phyloP scores from a whole-genome alignment of 2,329 filamentous ascomycete species.

The Bipolaris gigantea region DNA sequence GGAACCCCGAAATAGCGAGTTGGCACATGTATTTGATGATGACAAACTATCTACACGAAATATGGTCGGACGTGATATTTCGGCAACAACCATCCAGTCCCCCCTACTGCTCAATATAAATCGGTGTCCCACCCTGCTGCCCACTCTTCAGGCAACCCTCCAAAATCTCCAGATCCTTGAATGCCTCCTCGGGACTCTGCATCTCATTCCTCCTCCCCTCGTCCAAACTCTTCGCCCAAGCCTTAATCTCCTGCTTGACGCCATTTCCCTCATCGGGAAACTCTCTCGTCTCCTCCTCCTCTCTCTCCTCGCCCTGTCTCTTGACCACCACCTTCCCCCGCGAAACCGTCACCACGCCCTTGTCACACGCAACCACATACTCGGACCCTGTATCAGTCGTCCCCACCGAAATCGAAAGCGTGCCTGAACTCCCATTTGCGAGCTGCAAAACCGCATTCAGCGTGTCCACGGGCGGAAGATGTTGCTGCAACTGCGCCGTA shows the following conservation, averaged over 20 bases:
- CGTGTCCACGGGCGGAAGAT: conserved; percentile 68
- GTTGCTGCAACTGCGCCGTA: conserved; percentile 56
- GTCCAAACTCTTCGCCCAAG: conserved; percentile 60
- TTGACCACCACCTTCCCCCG: conserved; percentile 46
- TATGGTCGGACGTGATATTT: too few relatives aligned
- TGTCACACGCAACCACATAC: conserved; percentile 61
- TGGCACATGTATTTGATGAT: too few relatives aligned
- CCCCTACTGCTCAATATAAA: conserved; percentile 25
- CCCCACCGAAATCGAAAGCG: conserved; percentile 61
- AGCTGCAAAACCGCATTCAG: conserved; percentile 62
- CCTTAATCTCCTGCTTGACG: conserved; percentile 63
- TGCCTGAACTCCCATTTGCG: conserved; percentile 58
- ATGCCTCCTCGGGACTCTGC: conserved; percentile 60
- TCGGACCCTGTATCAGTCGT: conserved; percentile 58
- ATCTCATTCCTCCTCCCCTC: conserved; percentile 53
- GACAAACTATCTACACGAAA: too few relatives aligned
- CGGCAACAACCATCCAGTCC: neutral
- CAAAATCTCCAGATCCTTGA: conserved; percentile 62
- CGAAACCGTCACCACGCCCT: conserved; percentile 57
- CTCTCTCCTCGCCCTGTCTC: conserved; percentile 27
- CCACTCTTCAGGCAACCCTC: conserved; percentile 49
- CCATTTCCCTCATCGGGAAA: conserved; percentile 56
- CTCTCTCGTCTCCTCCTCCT: conserved; percentile 45
- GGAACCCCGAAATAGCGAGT: too few relatives aligned
- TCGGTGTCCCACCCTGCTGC: conserved; percentile 41